A percentile compares a stretch with the other conserved stretches of the same genome.
Conservation (phyloP, 2,329 filamentous ascomycete genomes). For the Clarireedia monteithiana region DNA sequence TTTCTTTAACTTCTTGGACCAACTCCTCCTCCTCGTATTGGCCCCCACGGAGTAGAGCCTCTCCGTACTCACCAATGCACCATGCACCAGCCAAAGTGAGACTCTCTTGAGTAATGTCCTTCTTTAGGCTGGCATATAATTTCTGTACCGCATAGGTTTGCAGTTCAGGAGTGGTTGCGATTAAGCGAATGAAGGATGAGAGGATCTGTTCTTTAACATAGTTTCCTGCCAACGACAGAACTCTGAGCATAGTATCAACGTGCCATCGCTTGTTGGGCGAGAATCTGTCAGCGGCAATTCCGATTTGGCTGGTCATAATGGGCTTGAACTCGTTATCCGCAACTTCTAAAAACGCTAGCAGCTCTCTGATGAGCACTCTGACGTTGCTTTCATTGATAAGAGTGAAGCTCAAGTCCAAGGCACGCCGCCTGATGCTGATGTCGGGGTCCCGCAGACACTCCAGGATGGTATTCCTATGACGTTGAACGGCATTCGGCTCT, state of each 20-base stretch:
- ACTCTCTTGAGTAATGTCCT: slow-evolving; percentile 96
- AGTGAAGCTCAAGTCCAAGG: slow-evolving; percentile 96
- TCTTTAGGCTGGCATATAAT: slow-evolving; percentile 81
- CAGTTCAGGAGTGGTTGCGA: slow-evolving; percentile 87
- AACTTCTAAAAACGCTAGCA: slow-evolving; percentile 91
- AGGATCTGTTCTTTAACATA: slow-evolving; percentile 97
- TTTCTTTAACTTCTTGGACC: slow-evolving; percentile 71
- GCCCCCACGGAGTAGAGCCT: slow-evolving; percentile 78
- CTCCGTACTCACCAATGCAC: slow-evolving; percentile 97
- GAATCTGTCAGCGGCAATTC: slow-evolving; percentile 91
- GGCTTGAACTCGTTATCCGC: slow-evolving; percentile 99
- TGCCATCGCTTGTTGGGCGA: slow-evolving; percentile 98
- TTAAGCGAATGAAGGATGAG: slow-evolving; percentile 90
- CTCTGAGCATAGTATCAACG: slow-evolving; percentile 92
- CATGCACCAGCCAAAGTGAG: slow-evolving; percentile 88
- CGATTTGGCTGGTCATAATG: slow-evolving; percentile 96
- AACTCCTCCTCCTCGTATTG: slow-evolving; percentile 93
- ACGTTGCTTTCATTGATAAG: slow-evolving; percentile 97
- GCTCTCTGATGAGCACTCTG: slow-evolving; percentile 82
- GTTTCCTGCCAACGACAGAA: slow-evolving; percentile 88
- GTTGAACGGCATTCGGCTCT: slow-evolving; percentile 93
- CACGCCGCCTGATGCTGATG: slow-evolving; percentile 91
- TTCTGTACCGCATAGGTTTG: slow-evolving; percentile 97
- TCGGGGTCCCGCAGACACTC: slow-evolving; percentile 95
- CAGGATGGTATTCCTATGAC: slow-evolving; percentile 93